Evolutionary conservation across 768 basidiomycete genomes (phyloP).

Genomic region (Botryobasidium botryosum): DNA sequence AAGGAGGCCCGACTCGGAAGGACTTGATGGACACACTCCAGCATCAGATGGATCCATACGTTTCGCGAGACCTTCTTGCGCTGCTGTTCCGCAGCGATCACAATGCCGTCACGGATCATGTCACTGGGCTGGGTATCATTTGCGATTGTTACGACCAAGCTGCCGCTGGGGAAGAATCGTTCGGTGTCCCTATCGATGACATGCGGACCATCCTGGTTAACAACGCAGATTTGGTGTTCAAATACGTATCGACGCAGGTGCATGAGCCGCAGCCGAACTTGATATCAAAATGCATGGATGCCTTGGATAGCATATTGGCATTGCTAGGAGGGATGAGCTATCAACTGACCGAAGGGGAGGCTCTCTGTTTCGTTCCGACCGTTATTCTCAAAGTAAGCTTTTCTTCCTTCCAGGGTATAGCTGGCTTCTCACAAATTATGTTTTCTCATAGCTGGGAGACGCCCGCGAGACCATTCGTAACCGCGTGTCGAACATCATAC

Average conservation of each 20-base stretch:
- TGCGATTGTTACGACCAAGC: conserved; percentile 57
- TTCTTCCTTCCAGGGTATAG: neutral
- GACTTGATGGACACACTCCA: conserved; percentile 77
- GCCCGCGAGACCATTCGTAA: conserved; percentile 63
- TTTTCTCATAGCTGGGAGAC: conserved; percentile 63
- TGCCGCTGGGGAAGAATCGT: conserved; percentile 37
- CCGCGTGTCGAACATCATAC: conserved; percentile 72
- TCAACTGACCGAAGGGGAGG: conserved; percentile 75
- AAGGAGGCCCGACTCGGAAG: conserved; percentile 64
- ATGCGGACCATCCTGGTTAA: conserved; percentile 53
- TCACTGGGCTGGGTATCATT: conserved; percentile 56
- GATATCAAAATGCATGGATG: conserved; percentile 73
- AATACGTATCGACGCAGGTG: conserved; percentile 81
- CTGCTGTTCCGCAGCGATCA: conserved; percentile 91
- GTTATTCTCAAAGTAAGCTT: conserved; percentile 63
- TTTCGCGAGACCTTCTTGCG: conserved; percentile 54
- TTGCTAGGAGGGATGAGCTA: conserved; percentile 58
- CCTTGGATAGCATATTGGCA: conserved; percentile 58
- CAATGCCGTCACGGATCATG: conserved; percentile 82
- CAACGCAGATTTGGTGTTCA: conserved; percentile 81
- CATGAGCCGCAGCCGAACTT: conserved; percentile 87
- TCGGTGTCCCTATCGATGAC: conserved; percentile 28
- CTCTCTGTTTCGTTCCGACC: conserved; percentile 73
- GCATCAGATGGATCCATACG: conserved; percentile 79
- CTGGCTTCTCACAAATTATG: conserved; percentile 1